Base-by-base conservation (phyloP, 1,284 basidiomycete species). In the Takashimella koratensis region DNA sequence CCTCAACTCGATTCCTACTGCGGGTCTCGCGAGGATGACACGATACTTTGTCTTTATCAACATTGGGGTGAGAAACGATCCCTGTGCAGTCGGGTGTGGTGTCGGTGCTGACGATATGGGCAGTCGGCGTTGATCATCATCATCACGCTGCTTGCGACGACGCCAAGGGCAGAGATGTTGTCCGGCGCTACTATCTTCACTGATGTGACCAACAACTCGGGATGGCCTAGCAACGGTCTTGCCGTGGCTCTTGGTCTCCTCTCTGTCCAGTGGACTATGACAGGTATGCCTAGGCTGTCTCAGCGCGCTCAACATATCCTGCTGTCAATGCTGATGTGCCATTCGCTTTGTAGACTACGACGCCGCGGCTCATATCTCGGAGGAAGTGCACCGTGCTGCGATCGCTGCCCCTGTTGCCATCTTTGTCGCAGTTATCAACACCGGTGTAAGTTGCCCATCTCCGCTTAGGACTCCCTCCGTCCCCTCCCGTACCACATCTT, bases 211-310 rank as follows among this genome's bases (percentile, higher is more conserved):
- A 76, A 78, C 59, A 54, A 83, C 56, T 87, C 88, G 0, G 88
- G 89, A 30, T 90, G 89, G 56, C 85, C 84, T 81, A 86, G 84
- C 67, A 82, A 80, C 30, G 91, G 90, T 0, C 76, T 95, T 49
- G 85, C 90, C 1, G 94, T 95, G 78, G 76, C 94, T 49, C 86
- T 96, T 59, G 92, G 92, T 24, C 76, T 96, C 51, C 78, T 94
- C 52, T 89, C 87, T 58, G 92, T 96, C 10, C 89, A 95, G 74
- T 95, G 88, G 89, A 90, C 88, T 54, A 86, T 88, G 70, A 57
- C 84, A 26, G 45, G 39, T 48, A 49, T 10, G 65, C 63, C 42
- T 22, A 16, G 12, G 22, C 13, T 10, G 8, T 36, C 30, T 36
- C 30, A 16, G 30, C 30, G 8, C 30, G 30, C 10, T 8, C 16